phyloP scores from a whole-genome alignment of 2,329 filamentous ascomycete species.

The Colletotrichum siamense region DNA sequence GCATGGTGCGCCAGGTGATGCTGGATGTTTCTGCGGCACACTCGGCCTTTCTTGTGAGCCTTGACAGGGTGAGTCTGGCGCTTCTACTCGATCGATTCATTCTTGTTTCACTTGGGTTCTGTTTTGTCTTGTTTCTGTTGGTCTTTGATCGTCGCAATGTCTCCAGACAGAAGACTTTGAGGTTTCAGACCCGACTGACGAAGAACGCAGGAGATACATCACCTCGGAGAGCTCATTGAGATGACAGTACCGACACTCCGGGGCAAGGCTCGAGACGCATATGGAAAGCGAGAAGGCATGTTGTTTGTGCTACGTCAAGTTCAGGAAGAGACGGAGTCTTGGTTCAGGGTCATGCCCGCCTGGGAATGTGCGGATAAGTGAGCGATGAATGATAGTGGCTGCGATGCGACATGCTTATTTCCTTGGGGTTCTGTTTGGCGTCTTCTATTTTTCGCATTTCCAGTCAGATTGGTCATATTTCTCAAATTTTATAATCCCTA shows the following conservation, averaged over 20 bases:
- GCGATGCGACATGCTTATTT: background rate
- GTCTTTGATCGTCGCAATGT: background rate
- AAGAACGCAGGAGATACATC: background rate
- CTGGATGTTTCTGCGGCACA: background rate
- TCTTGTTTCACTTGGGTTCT: background rate
- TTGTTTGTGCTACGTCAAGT: background rate
- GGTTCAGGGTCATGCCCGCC: background rate
- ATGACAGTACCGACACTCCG: background rate
- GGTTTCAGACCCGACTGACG: background rate
- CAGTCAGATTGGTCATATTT: background rate
- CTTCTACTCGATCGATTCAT: background rate
- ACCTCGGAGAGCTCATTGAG: background rate
- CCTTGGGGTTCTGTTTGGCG: background rate
- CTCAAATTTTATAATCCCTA: background rate
- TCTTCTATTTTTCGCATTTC: background rate
- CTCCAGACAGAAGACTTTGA: background rate
- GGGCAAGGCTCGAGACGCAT: background rate
- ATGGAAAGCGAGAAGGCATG: background rate
- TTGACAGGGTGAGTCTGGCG: background rate
- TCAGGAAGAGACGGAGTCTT: background rate
- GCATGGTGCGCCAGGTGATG: background rate
- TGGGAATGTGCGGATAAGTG: background rate
- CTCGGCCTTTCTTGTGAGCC: background rate
- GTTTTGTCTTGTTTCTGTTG: background rate
- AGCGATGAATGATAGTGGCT: background rate